Evolutionary conservation across 2,329 filamentous ascomycete species (phyloP).

Genomic region (Phyllosticta citrichinensis): DNA sequence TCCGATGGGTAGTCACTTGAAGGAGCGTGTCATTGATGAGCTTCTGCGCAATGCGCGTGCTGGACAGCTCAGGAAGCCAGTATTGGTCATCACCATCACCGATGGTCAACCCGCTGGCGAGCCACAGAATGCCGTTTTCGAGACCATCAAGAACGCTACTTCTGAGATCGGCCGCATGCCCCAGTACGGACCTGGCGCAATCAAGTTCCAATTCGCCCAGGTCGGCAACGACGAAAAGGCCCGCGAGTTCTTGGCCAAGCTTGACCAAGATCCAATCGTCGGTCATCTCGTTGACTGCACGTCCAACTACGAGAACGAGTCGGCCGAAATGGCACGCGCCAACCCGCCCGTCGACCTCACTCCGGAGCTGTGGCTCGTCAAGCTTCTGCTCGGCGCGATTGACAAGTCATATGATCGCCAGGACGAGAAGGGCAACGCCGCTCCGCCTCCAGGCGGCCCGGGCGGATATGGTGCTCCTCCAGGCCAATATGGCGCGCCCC

Average conservation of each 20-base stretch:
- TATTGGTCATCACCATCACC: constrained; percentile 56
- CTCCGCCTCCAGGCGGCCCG: constrained; percentile 14
- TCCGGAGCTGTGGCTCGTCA: constrained; percentile 56
- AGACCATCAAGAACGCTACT: constrained; percentile 47
- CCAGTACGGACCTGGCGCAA: constrained; percentile 46
- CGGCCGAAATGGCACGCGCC: constrained; percentile 53
- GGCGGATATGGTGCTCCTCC: constrained; percentile 17
- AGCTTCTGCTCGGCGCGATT: constrained; percentile 57
- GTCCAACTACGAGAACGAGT: constrained; percentile 59
- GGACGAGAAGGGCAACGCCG: constrained; percentile 46
- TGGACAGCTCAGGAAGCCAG: constrained; percentile 50
- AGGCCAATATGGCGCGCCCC: constrained; percentile 25
- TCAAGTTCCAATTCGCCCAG: constrained; percentile 59
- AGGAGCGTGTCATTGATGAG: constrained; percentile 53
- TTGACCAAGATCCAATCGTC: constrained; percentile 54
- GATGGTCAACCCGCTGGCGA: constrained; percentile 58
- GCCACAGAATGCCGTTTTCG: constrained; percentile 44
- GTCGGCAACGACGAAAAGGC: constrained; percentile 58
- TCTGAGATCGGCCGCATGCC: constrained; percentile 36
- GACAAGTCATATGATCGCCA: constrained; percentile 56
- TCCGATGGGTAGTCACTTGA: constrained; percentile 54
- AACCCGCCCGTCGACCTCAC: constrained; percentile 53
- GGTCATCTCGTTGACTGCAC: constrained; percentile 57
- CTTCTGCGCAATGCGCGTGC: constrained; percentile 44
- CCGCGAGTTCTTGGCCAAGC: constrained; percentile 51